Conservation (phyloP, 768 basidiomycete genomes). For the Gelatoporia subvermispora region DNA sequence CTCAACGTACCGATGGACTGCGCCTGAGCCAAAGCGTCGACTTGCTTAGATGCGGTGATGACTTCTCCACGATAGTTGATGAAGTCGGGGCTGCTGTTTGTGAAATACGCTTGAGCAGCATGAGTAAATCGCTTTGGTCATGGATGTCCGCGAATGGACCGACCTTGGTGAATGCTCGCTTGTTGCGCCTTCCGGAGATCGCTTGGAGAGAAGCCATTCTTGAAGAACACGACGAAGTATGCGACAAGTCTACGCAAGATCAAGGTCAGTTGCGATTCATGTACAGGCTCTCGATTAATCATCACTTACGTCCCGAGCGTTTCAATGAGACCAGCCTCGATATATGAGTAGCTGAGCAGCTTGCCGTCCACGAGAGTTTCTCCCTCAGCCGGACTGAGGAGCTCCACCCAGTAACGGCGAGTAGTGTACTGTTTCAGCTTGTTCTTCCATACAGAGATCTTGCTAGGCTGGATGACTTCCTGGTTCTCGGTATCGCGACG, state of each 20-base stretch:
- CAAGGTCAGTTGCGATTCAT: no score
- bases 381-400: conserved; percentile 45
- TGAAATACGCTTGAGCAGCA: conserved; percentile 39
- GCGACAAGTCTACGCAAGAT: conserved; percentile 42
- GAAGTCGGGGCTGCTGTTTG: conserved; percentile 46
- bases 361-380: conserved; percentile 60
- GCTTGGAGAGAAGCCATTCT: conserved; percentile 54
- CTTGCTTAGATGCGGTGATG: conserved; percentile 43
- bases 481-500: conserved; percentile 50
- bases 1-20: conserved; percentile 49
- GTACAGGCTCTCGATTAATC: background rate
- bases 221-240: conserved; percentile 65
- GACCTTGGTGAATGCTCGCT: background rate
- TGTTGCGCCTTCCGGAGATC: conserved; percentile 52
- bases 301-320: conserved; percentile 46
- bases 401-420: conserved; percentile 54
- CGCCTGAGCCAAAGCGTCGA: conserved; percentile 54
- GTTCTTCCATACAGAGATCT: conserved; percentile 30
- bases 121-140: conserved; percentile 1
- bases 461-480: conserved; percentile 38
- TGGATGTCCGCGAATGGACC: background rate
- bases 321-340: conserved; percentile 63
- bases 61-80: conserved; percentile 46
- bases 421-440: conserved; percentile 52
- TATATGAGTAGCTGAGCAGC: conserved; percentile 60